Evolutionary conservation across 306 rosid species (phyloP).

Genomic region (Fagus crenata): DNA sequence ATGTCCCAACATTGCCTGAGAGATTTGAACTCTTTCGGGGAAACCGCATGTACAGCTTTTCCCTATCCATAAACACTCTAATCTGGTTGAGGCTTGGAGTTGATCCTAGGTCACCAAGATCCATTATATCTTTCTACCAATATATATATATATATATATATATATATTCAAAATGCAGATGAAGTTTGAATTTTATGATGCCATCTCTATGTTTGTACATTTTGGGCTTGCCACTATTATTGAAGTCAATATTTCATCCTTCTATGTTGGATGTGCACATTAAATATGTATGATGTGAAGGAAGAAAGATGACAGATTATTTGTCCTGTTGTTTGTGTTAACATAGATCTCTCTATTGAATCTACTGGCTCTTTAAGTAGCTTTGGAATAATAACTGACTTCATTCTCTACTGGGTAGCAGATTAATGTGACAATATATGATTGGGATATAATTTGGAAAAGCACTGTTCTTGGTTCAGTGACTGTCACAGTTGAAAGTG

Average conservation of each 20-base stretch:
- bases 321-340: conserved; percentile 12
- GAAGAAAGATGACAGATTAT: conserved; percentile 5
- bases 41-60: too few relatives aligned
- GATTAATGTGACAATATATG: conserved; percentile 90
- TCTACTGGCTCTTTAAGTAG: conserved; percentile 37
- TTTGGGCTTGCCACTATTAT: background rate
- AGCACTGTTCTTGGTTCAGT: conserved; percentile 96
- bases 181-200: background rate
- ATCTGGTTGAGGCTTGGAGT: too few relatives aligned
- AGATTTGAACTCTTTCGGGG: too few relatives aligned
- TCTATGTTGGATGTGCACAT: background rate
- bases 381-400: conserved; percentile 50
- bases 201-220: background rate
- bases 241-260: background rate
- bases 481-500: conserved; percentile 79
- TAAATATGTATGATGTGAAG: background rate
- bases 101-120: background rate
- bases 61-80: too few relatives aligned
- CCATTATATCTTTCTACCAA: background rate
- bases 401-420: conserved; percentile 55
- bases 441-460: conserved; percentile 99
- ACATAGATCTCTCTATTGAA: conserved; percentile 32
- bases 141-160: background rate
- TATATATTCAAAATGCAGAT: background rate
- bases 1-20: too few relatives aligned